phyloP scores from a whole-genome alignment of 2,329 filamentous ascomycete species.

The Phialophora macrospora region DNA sequence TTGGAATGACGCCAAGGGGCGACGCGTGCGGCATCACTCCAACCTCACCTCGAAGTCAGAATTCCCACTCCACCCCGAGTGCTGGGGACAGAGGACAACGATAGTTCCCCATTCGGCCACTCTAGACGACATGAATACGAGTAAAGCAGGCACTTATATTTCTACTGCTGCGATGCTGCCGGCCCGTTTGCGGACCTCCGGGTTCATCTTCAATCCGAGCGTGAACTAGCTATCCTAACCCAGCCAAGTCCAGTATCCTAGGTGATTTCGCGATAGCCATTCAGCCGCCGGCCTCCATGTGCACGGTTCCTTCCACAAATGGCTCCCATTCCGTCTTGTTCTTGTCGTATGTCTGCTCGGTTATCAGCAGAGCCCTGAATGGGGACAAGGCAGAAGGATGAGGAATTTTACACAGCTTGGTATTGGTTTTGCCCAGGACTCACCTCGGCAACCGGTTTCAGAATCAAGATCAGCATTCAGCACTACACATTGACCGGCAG shows the following conservation, averaged over 20 bases:
- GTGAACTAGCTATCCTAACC: background rate
- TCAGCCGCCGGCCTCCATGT: background rate
- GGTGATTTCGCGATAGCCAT: background rate
- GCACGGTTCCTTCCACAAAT: conserved; percentile 13
- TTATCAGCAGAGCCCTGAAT: background rate
- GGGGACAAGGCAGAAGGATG: background rate
- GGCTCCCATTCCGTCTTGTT: conserved; percentile 27
- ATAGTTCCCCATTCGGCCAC: background rate
- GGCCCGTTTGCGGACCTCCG: no score
- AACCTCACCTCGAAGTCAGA: background rate
- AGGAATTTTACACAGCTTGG: background rate
- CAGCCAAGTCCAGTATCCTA: background rate
- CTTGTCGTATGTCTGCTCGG: conserved; percentile 20
- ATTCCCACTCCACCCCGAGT: background rate
- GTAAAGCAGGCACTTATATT: background rate
- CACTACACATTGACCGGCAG: background rate
- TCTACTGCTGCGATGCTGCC: background rate
- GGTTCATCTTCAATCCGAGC: background rate
- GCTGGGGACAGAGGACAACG: background rate
- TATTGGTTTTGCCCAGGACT: background rate
- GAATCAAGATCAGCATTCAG: background rate
- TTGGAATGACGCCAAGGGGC: background rate
- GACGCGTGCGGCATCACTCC: background rate
- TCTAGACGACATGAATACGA: background rate
- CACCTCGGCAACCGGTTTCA: conserved; percentile 16